phyloP scores from a whole-genome alignment of 164 flowering plant species.

The Umbellularia californica region DNA sequence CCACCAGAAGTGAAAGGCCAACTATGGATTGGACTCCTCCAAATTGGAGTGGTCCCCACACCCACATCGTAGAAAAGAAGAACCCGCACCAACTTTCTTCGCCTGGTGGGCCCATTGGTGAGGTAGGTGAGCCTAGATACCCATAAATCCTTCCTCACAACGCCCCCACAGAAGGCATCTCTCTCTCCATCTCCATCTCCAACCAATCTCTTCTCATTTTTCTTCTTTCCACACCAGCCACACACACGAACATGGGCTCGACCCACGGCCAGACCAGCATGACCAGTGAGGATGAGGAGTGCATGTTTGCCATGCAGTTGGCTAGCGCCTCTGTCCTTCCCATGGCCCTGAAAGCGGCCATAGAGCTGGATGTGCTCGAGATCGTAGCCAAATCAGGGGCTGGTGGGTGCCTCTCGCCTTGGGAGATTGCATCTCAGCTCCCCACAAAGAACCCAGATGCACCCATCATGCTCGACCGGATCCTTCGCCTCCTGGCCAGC shows the following conservation, averaged over 20 bases:
- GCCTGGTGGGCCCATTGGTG: neutral
- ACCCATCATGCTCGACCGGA: constrained; percentile 64
- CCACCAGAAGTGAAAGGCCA: too few species aligned
- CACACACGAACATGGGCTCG: neutral
- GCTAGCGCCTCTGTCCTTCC: constrained; percentile 58
- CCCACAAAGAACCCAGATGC: constrained; percentile 65
- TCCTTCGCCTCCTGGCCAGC: constrained; percentile 64
- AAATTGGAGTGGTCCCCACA: neutral
- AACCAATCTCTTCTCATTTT: neutral
- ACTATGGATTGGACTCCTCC: neutral
- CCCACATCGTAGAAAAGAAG: neutral
- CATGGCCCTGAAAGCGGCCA: constrained; percentile 63
- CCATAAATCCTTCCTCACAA: neutral
- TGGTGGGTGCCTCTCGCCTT: constrained; percentile 42
- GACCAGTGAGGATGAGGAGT: constrained; percentile 38
- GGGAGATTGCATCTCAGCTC: constrained; percentile 55
- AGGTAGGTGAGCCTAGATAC: neutral
- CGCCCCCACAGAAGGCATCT: neutral
- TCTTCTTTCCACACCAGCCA: neutral
- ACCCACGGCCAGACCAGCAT: neutral
- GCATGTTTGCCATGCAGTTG: constrained; percentile 58
- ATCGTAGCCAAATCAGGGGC: constrained; percentile 56
- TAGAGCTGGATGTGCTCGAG: constrained; percentile 71
- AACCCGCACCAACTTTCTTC: neutral
- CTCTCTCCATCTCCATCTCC: neutral